A percentile compares a stretch with the other conserved stretches of the same genome.
These are phyloP conservation scores for Drechmeria coniospora DNA, from an alignment of 2,329 filamentous ascomycete genomes.

Conservation along the genomic window DNA sequence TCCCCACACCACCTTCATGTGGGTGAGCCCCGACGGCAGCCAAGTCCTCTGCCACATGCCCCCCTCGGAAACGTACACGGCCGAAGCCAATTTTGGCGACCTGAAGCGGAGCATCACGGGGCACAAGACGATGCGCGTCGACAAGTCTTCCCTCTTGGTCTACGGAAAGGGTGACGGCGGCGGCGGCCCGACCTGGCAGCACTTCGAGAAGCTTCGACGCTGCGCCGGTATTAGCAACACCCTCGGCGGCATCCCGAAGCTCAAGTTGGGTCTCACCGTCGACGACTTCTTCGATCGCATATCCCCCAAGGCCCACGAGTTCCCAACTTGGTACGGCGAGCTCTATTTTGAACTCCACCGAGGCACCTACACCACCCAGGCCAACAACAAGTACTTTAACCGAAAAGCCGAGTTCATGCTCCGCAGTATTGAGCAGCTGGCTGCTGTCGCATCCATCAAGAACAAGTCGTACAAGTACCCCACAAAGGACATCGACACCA, in stretches of 20 bases:
- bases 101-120: constrained; percentile 76
- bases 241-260: constrained; percentile 60
- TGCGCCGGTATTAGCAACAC: constrained; percentile 86
- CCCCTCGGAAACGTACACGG: constrained; percentile 88
- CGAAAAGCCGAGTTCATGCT: constrained; percentile 72
- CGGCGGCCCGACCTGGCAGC: constrained; percentile 84
- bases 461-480: constrained; percentile 70
- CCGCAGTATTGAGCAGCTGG: constrained; percentile 74
- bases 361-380: constrained; percentile 92
- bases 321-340: constrained; percentile 96
- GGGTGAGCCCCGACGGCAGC: constrained; percentile 88
- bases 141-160: constrained; percentile 76
- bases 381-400: constrained; percentile 95
- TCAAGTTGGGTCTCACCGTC: constrained; percentile 78
- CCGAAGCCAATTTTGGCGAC: constrained; percentile 87
- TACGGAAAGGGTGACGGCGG: constrained; percentile 96
- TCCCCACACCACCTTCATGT: constrained; percentile 97
- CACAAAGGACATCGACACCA: constrained; percentile 80
- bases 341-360: constrained; percentile 96
- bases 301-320: constrained; percentile 60
- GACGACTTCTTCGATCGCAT: constrained; percentile 87
- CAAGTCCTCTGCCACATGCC: constrained; percentile 98
- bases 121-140: constrained; percentile 92
- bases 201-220: constrained; percentile 85
- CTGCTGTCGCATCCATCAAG: constrained; percentile 68